phyloP scores from a whole-genome alignment of 1,139 yeast genomes.

The Yamadazyma songkhlaensis region DNA sequence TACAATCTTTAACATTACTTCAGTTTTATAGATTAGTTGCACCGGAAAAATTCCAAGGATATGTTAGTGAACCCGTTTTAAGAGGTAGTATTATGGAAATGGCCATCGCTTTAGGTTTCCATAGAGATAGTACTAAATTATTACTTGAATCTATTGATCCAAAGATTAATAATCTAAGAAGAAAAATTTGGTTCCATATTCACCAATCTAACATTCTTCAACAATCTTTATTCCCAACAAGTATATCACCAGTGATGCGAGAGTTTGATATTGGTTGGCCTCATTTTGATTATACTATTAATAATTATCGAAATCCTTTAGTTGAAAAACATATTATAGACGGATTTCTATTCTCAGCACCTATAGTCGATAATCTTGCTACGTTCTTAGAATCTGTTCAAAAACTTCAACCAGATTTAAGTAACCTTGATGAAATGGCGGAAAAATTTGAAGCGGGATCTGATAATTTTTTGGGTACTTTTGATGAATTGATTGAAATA shows the following conservation, averaged over 20 bases:
- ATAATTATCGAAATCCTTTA: constrained; percentile 8
- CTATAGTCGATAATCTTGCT: constrained; percentile 2
- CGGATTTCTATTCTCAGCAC: constrained; percentile 3
- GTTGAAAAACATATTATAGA: constrained; percentile 12
- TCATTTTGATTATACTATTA: constrained; percentile 4
- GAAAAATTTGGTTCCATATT: constrained; percentile 42
- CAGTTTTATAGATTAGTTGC: constrained; percentile 25
- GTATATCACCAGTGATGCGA: constrained; percentile 5
- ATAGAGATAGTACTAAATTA: constrained; percentile 46
- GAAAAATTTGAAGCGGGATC: neutral
- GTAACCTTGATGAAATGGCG: neutral
- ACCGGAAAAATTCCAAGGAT: constrained; percentile 30
- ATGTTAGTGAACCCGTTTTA: constrained; percentile 15
- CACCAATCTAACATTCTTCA: constrained; percentile 7
- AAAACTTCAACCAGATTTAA: constrained; percentile 3
- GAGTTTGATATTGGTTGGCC: constrained; percentile 12
- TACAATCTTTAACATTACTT: constrained; percentile 42
- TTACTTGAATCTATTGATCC: constrained; percentile 21
- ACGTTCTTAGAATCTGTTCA: constrained; percentile 5
- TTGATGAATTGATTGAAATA: neutral
- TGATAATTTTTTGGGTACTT: neutral
- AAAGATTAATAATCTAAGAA: constrained; percentile 32
- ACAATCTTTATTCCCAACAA: constrained; percentile 7
- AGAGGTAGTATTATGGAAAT: constrained; percentile 44
- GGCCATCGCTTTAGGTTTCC: constrained; percentile 49